Evolutionary conservation across 2,329 filamentous ascomycete species (phyloP).

Genomic region (Grosmannia serpens): DNA sequence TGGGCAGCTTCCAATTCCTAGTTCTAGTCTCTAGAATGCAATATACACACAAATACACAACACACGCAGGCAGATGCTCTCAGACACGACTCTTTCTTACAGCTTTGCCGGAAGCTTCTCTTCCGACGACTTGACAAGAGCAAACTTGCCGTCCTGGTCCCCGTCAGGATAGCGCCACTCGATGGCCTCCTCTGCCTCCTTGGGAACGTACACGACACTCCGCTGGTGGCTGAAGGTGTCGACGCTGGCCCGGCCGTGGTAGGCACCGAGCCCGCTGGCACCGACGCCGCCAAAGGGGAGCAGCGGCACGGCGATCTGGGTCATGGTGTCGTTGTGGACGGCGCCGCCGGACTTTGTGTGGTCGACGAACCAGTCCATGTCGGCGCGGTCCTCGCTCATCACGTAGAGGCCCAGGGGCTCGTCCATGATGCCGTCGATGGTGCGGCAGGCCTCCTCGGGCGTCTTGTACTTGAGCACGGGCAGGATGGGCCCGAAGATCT

Average conservation of each 20-base stretch:
- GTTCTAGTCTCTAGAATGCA: background rate
- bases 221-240: constrained; percentile 29
- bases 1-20: background rate
- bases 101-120: background rate
- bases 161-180: background rate
- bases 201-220: constrained; percentile 24
- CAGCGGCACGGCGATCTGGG: constrained; percentile 29
- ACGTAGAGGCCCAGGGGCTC: constrained; percentile 29
- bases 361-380: constrained; percentile 23
- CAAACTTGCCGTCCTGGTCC: background rate
- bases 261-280: constrained; percentile 9
- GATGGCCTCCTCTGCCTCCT: background rate
- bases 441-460: constrained; percentile 18
- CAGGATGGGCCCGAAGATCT: constrained; percentile 32
- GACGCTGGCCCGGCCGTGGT: constrained; percentile 37
- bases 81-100: background rate
- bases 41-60: background rate
- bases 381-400: constrained; percentile 23
- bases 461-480: constrained; percentile 24
- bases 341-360: constrained; percentile 36
- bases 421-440: constrained; percentile 15
- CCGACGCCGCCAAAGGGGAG: constrained; percentile 40
- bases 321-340: constrained; percentile 35
- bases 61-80: background rate
- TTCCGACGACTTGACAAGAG: background rate